Percentiles rank a stretch among this genome's conserved stretches.
Evolutionary conservation across 305 asterid genomes (phyloP).

Genomic region (Ajuga reptans): DNA sequence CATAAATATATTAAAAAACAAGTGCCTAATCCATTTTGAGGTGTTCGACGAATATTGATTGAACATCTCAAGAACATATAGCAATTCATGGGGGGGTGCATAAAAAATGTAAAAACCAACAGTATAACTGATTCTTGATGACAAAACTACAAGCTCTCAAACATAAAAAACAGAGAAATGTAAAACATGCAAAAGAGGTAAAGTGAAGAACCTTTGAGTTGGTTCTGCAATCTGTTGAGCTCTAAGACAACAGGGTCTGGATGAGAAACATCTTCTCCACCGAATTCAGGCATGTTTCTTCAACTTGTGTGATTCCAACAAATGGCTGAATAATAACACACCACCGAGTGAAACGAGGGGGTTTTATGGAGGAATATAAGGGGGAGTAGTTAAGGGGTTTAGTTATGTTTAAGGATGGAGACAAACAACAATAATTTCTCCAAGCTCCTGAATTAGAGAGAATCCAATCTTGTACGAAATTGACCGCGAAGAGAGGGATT

Average conservation of each 20-base stretch:
- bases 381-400: constrained; percentile 36
- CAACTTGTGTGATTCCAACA: constrained; percentile 1
- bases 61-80: no score
- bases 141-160: neutral
- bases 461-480: constrained; percentile 43
- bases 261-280: constrained; percentile 38
- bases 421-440: constrained; percentile 15
- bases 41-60: no score
- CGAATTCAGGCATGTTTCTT: constrained; percentile 34
- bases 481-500: constrained; percentile 55
- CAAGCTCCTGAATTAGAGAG: constrained; percentile 28
- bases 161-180: neutral
- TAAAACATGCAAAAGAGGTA: neutral
- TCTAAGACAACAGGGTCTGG: constrained; percentile 76
- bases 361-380: constrained; percentile 27
- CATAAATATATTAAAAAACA: no score
- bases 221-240: constrained; percentile 64
- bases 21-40: no score
- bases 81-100: no score
- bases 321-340: constrained; percentile 9
- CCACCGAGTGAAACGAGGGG: constrained; percentile 18
- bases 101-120: neutral
- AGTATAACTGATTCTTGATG: constrained; percentile 13
- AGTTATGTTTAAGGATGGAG: constrained; percentile 24
- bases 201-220: constrained; percentile 56